Base-by-base conservation (phyloP, 371 early-diverging fungal species). In the Mortierella sp. region DNA sequence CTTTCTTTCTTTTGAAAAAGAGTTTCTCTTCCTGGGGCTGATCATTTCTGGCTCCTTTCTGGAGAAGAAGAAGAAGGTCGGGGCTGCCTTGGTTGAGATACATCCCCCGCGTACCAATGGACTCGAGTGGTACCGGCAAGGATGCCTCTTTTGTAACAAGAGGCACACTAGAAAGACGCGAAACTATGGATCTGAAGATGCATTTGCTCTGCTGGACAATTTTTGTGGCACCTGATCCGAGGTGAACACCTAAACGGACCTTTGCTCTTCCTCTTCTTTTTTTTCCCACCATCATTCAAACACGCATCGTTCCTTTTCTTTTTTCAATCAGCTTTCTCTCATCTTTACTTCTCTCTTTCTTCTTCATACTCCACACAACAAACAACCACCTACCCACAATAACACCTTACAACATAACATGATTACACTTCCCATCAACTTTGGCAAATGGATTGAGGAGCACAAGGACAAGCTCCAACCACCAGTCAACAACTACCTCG, bases 401-500 rank as follows among this genome's bases (percentile, higher is more conserved):
- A 50, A 42, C 58, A 55, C 28, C 3, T 28, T 34, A 57, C 34
- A 72, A 72, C 38, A 24, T 38, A 84, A 44, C 45, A 91, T 91
- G 91, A 84, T 94, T 72, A 85, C 89, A 52, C 92, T 91, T 45
- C 96, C 98, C 55, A 92, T 99, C 76, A 97, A 99, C 91, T 97
- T 99, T 82, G 88, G 90, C 42, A 91, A 92, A 88, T 99, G 98
- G 98, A 83, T 98, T 13, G 91, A 89, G 63, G 96, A 96, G 79
- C 95, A 98, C 90, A 58, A 85, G 31, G 92, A 97, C 87, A 92
- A 93, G 78, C 93, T 99, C 68, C 91, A 95, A 83, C 99, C 99
- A 47, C 99, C 99, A 8, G 98, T 99, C 65, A 96, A 96, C 92
- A 99, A 99, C 91, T 96, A 91, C 83, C 92, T 97, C 73, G 84